Evolutionary conservation across 202 grass and related monocot genomes (phyloP).

Genomic region (Zoysia matrella): DNA sequence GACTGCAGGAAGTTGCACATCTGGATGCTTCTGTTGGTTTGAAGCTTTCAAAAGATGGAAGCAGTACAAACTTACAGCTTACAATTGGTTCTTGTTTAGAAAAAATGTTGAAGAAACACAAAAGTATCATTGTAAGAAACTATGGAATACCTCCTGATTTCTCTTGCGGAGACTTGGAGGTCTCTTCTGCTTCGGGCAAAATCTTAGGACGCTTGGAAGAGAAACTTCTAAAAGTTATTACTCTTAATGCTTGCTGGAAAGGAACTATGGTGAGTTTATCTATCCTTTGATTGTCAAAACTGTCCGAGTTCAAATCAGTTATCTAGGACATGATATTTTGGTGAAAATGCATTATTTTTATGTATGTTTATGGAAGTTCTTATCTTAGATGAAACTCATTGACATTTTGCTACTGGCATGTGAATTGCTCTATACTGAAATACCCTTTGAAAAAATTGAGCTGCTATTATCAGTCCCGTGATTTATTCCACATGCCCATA

Average conservation of each 20-base stretch:
- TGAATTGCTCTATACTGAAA: not conserved
- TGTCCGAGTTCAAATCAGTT: conserved; percentile 12
- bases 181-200: conserved; percentile 56
- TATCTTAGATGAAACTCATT: not conserved
- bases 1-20: conserved; percentile 52
- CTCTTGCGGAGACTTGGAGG: conserved; percentile 61
- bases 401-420: not conserved
- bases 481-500: not conserved
- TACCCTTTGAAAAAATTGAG: not conserved
- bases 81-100: conserved; percentile 62
- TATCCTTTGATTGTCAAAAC: conserved; percentile 34
- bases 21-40: conserved; percentile 48
- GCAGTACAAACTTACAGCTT: conserved; percentile 34
- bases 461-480: not conserved
- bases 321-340: not conserved
- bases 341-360: not conserved
- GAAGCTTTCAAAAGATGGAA: conserved; percentile 46
- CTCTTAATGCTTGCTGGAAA: conserved; percentile 69
- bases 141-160: conserved; percentile 67
- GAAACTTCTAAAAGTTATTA: conserved; percentile 69
- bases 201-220: conserved; percentile 69
- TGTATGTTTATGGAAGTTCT: not conserved
- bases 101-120: conserved; percentile 76
- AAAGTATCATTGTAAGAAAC: conserved; percentile 61
- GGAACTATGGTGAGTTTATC: conserved; percentile 69